Conservation (phyloP, 345 rosid genomes). For the Ailanthus altissimus region DNA sequence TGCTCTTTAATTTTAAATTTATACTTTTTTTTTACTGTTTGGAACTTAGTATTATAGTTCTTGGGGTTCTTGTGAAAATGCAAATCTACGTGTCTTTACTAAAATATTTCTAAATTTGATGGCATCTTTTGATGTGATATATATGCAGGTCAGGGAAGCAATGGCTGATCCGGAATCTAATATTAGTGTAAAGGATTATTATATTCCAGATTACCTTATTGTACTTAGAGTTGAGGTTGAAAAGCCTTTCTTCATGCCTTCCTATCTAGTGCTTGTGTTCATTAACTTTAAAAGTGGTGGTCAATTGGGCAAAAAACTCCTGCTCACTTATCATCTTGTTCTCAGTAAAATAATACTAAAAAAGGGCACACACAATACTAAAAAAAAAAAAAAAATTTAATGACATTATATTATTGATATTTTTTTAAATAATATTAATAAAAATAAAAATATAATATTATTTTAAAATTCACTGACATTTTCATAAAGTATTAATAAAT, state of each 20-base stretch:
- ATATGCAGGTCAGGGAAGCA: conserved; percentile 24
- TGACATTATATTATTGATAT: no score
- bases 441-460: no score
- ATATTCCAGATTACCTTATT: conserved; percentile 50
- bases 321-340: conserved; percentile 49
- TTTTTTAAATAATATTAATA: no score
- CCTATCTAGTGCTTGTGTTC: conserved; percentile 64
- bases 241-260: conserved; percentile 22
- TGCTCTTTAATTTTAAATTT: not conserved
- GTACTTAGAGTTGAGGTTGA: conserved; percentile 29
- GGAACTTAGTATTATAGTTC: not conserved
- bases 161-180: conserved; percentile 10
- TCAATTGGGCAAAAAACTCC: conserved; percentile 66
- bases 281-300: conserved; percentile 75
- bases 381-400: no score
- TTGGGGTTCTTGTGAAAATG: not conserved
- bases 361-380: no score
- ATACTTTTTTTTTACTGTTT: no score
- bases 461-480: no score
- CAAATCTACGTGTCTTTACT: not conserved
- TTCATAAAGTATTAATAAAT: no score
- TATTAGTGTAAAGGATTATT: conserved; percentile 29
- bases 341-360: conserved; percentile 56
- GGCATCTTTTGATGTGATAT: not conserved
- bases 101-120: conserved; percentile 2